Base-by-base conservation (phyloP, 2,329 filamentous ascomycete genomes). In the Drechslerella coelobrocha region DNA sequence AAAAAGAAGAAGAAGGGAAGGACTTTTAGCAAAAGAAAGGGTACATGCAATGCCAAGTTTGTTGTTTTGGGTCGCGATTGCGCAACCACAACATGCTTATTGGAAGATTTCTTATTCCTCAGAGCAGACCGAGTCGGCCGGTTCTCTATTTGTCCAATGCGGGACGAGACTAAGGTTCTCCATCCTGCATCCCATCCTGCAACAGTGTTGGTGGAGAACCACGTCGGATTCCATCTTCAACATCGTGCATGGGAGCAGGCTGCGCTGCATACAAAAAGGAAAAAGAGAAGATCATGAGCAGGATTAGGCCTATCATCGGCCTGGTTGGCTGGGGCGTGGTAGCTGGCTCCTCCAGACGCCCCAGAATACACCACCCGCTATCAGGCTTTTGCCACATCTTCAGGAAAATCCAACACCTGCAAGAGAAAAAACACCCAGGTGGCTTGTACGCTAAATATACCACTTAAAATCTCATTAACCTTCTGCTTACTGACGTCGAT, bases 381-480 rank as follows among this genome's bases (percentile, higher is more conserved):
- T n/a, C n/a, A n/a, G n/a, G n/a, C n/a, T n/a, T 69, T 69, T 69
- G 65, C 65, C 57, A 69, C 65, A 69, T 69, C 65, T 69, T 69
- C 10, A 45, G 41, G 41, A 45, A 45, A 45, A 45, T 45, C 41
- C 41, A 45, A 45, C 41, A 45, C n/a, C n/a, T n/a, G n/a, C n/a
- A n/a, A n/a, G 41, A 17, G 19, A 45, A 45, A 17, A 19, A 6
- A 19, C 19, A 17, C 17, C 41, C 41, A 21, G 17, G 14, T 45
- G 5, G 19, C 37, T 41, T 41, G 37, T 5, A 41, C 9, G 37
- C 37, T 41, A 45, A 19, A n/a, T 45, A 19, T 10, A n/a, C 17
- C 29, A 34, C 12, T 39, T 39, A 39, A n/a, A n/a, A n/a, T n/a
- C n/a, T n/a, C n/a, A n/a, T n/a, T n/a, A n/a, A n/a, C n/a, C n/a